Evolutionary conservation across 164 flowering plant species (phyloP).

Genomic region (Umbellularia californica): DNA sequence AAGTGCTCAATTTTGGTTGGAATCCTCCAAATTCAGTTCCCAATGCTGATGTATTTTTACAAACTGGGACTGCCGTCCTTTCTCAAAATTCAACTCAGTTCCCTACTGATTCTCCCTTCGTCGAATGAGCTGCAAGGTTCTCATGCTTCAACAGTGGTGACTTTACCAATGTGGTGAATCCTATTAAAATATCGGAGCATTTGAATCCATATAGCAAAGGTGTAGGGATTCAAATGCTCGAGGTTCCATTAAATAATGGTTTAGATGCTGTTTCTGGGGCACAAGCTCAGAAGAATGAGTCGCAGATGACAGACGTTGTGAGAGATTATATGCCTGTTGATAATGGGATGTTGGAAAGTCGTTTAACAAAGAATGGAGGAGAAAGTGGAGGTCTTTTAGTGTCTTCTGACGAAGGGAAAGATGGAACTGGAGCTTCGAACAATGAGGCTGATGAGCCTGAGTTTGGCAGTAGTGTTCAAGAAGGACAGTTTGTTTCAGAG

Average conservation of each 20-base stretch:
- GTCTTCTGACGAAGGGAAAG: constrained; percentile 48
- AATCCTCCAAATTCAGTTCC: constrained; percentile 35
- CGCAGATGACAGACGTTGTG: constrained; percentile 27
- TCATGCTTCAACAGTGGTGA: constrained; percentile 54
- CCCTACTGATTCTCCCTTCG: constrained; percentile 79
- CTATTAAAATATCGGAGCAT: constrained; percentile 37
- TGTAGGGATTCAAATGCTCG: constrained; percentile 36
- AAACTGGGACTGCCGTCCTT: constrained; percentile 39
- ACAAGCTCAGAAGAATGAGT: constrained; percentile 31
- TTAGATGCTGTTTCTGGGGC: constrained; percentile 20
- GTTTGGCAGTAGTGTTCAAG: constrained; percentile 49
- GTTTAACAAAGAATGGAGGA: constrained; percentile 38
- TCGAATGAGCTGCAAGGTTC: constrained; percentile 84
- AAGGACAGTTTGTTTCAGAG: constrained; percentile 33
- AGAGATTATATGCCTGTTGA: constrained; percentile 37
- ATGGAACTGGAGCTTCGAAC: constrained; percentile 34
- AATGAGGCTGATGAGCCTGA: constrained; percentile 68
- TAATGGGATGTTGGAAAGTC: constrained; percentile 28
- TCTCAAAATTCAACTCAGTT: constrained; percentile 68
- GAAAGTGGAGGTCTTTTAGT: constrained; percentile 29
- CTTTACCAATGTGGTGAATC: constrained; percentile 52
- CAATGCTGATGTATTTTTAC: constrained; percentile 44
- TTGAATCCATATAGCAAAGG: constrained; percentile 33
- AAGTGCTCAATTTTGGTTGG: constrained; percentile 40
- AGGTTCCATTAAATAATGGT: constrained; percentile 22